Percentiles rank a stretch among this genome's conserved stretches.
These are phyloP conservation scores for Plectranthus barbatus DNA, from an alignment of 257 asterid species.

Conservation along the genomic window DNA sequence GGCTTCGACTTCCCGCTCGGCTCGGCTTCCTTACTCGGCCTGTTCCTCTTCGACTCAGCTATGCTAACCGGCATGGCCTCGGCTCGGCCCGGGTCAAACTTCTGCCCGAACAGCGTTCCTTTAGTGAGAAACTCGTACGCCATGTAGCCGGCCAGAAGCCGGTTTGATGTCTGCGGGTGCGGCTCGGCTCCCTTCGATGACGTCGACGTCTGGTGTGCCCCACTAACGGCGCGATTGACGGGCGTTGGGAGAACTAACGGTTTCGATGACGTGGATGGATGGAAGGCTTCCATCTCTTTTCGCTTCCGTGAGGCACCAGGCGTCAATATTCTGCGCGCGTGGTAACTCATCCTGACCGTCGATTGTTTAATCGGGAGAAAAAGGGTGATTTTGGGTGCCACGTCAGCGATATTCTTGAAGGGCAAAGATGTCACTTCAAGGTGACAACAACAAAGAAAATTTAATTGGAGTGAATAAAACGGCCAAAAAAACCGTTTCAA, in stretches of 20 bases:
- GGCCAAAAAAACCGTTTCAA: constrained; percentile 12
- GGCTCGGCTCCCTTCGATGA: constrained; percentile 21
- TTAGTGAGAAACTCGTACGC: constrained; percentile 51
- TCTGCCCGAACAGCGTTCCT: constrained; percentile 55
- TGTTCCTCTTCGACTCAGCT: constrained; percentile 28
- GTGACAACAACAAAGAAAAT: neutral
- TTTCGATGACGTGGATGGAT: constrained; percentile 22
- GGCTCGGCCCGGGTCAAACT: constrained; percentile 49
- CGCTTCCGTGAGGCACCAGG: constrained; percentile 49
- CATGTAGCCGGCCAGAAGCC: constrained; percentile 68
- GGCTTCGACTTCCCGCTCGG: constrained; percentile 23
- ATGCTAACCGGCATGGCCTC: constrained; percentile 24
- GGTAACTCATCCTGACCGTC: constrained; percentile 55
- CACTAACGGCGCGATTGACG: constrained; percentile 27
- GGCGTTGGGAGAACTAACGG: constrained; percentile 31
- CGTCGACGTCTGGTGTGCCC: constrained; percentile 7
- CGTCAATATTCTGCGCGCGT: constrained; percentile 29
- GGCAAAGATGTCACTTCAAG: constrained; percentile 13
- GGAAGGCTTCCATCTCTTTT: constrained; percentile 38
- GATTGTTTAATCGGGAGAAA: neutral
- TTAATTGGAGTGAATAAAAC: neutral
- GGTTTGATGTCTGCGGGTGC: constrained; percentile 24
- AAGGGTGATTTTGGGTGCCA: constrained; percentile 10
- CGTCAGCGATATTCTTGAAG: constrained; percentile 25
- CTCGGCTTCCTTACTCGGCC: constrained; percentile 20